These are phyloP conservation scores for Chytriomyces hyalinus DNA, from an alignment of 192 early-diverging fungal species.

Conservation along the genomic window DNA sequence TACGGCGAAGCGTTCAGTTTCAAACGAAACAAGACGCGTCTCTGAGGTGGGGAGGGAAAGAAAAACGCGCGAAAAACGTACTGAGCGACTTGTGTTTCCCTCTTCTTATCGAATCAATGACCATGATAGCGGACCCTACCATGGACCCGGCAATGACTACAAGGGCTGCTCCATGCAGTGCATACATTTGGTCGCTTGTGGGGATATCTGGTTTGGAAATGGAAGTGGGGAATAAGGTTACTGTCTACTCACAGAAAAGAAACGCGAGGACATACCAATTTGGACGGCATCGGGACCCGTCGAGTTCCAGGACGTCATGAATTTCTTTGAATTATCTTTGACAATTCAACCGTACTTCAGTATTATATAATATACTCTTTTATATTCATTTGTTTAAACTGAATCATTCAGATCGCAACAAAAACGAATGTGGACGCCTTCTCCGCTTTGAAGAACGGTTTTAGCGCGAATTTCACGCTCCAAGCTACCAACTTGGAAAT, in stretches of 20 bases:
- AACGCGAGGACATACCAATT: too few species aligned
- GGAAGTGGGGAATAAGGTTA: too few species aligned
- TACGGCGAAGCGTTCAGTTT: not conserved
- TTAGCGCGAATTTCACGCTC: conserved; percentile 3
- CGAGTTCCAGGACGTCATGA: too few species aligned
- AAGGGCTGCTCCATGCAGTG: not conserved
- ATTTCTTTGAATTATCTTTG: too few species aligned
- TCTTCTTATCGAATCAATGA: not conserved
- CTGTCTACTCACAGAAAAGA: too few species aligned
- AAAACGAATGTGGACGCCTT: conserved; percentile 27
- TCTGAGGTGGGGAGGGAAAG: too few species aligned
- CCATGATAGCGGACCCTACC: not conserved
- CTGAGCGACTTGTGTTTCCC: not conserved
- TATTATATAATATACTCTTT: too few species aligned
- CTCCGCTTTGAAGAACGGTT: conserved; percentile 7
- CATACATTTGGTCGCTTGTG: not conserved
- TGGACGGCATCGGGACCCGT: too few species aligned
- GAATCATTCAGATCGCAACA: conserved; percentile 21
- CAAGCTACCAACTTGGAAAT: not conserved
- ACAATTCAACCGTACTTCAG: too few species aligned
- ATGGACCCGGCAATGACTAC: not conserved
- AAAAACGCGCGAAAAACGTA: not conserved
- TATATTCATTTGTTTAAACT: not conserved
- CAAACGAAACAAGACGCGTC: not conserved
- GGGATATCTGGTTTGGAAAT: too few species aligned